Evolutionary conservation across 2,329 filamentous ascomycete genomes (phyloP), one percentile per base, ranked within the genome.

Genomic region (Aspergillus proliferans): DNA sequence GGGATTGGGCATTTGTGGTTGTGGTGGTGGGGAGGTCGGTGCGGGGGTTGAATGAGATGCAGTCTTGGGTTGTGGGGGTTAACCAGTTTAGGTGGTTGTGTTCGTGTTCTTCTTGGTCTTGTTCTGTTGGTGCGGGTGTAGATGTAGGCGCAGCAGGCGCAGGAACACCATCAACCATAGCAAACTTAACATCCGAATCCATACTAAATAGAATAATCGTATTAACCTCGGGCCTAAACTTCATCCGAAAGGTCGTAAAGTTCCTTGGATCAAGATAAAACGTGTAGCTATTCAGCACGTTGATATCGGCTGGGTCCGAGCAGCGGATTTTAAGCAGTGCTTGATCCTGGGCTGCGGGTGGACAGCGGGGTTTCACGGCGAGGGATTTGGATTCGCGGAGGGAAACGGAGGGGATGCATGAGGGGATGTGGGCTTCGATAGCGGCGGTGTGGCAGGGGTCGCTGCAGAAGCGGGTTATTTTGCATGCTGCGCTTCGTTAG

Each of bases 241-340:
- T 63, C 62, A 65, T 64, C 18, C 62, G 59, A 49, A 65, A 62
- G 4, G 62, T 65, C n/a, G 62, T 58, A 48, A 65, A 64, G 49
- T 64, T 65, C 39, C 62, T 58, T 3, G 60, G 59, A 40, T 65
- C 62, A 6, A 65, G 59, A 43, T 59, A 63, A 48, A 63, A 60
- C 4, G 61, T 63, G 49, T 60, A 59, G 42, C 54, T 61, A 21
- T 59, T 52, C 21, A 54, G 58, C 8, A 65, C 53, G 34, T 53
- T 56, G 8, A 59, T 43, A 15, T 48, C 41, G 28, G 45, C 52
- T 18, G 44, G 43, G 30, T 43, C 48, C 40, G 49, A 48, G 24
- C 45, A 53, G 7, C 48, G 48, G 42, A 65, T 62, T 45, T 58
- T 63, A 8, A 56, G 52, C 34, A 65, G 50, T 22, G 62, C 62